Conservation (phyloP, 805 yeast species). For the Pichia thaimueangensis region DNA sequence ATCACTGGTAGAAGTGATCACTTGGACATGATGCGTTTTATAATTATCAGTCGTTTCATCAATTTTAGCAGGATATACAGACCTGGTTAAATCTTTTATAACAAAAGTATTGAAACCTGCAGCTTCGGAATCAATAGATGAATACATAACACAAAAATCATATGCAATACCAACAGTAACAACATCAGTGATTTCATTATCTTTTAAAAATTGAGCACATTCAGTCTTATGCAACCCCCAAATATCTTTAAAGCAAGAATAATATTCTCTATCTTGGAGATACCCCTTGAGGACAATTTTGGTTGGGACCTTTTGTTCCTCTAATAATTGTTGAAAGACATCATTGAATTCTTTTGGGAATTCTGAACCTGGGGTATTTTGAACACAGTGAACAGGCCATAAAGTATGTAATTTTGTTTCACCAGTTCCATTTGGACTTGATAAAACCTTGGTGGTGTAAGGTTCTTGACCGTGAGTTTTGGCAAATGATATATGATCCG, state of each 20-base stretch:
- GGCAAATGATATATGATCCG: slow-evolving; percentile 76
- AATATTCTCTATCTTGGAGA: slow-evolving; percentile 69
- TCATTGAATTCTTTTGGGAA: slow-evolving; percentile 46
- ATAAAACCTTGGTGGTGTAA: slow-evolving; percentile 42
- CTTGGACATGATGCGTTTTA: slow-evolving; percentile 29
- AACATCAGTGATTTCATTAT: slow-evolving; percentile 49
- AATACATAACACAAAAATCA: slow-evolving; percentile 77
- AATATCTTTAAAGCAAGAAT: slow-evolving; percentile 78
- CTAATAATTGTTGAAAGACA: slow-evolving; percentile 21
- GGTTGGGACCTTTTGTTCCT: slow-evolving; percentile 32
- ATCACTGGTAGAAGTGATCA: slow-evolving; percentile 9
- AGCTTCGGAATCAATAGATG: slow-evolving; percentile 62
- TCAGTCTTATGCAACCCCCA: slow-evolving; percentile 73
- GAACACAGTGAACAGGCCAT: slow-evolving; percentile 94
- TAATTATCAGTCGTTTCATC: slow-evolving; percentile 30
- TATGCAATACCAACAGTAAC: slow-evolving; percentile 77
- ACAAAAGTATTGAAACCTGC: slow-evolving; percentile 63
- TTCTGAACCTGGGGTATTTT: slow-evolving; percentile 58
- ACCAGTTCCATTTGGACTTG: slow-evolving; percentile 41
- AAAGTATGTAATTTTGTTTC: slow-evolving; percentile 38
- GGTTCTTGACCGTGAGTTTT: slow-evolving; percentile 50
- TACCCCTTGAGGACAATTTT: slow-evolving; percentile 63
- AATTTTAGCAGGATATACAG: slow-evolving; percentile 44
- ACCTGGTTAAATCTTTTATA: slow-evolving; percentile 45
- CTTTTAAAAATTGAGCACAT: slow-evolving; percentile 41